These are phyloP conservation scores for Pseudonectria buxi DNA, from an alignment of 2,329 filamentous ascomycete species.

Conservation along the genomic window DNA sequence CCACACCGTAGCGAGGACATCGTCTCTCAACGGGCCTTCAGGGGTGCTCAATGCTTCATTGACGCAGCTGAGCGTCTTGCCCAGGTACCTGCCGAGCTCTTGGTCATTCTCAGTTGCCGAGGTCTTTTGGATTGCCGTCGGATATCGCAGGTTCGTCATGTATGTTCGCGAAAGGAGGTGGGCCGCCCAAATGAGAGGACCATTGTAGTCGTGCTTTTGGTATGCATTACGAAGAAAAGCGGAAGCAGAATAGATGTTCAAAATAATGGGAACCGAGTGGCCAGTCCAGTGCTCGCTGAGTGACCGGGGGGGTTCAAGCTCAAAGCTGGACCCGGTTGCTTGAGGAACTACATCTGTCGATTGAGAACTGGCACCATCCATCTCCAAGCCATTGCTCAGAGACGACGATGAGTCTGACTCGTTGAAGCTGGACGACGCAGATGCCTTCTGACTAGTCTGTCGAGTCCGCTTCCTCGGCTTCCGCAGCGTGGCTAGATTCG, in stretches of 20 bases:
- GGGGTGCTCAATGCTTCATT: conserved; percentile 29
- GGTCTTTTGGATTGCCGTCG: conserved; percentile 22
- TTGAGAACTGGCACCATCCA: conserved; percentile 4
- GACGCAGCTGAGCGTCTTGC: conserved; percentile 32
- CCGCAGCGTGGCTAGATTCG: conserved; percentile 21
- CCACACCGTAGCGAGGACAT: conserved; percentile 35
- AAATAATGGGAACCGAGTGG: conserved; percentile 33
- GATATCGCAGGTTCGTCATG: conserved; percentile 29
- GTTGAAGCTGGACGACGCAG: conserved; percentile 4
- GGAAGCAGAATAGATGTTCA: conserved; percentile 31
- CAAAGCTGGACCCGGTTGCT: conserved; percentile 1
- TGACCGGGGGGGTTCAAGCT: conserved; percentile 10
- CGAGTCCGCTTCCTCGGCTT: conserved; percentile 24
- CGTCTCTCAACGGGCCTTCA: conserved; percentile 24
- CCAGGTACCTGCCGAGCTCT: conserved; percentile 30
- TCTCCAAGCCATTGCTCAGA: conserved; percentile 5
- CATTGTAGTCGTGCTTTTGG: conserved; percentile 17
- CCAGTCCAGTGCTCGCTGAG: conserved; percentile 32
- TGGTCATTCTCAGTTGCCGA: conserved; percentile 21
- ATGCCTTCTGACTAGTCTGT: conserved; percentile 6
- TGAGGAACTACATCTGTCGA: conserved; percentile 6
- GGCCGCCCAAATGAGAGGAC: conserved; percentile 32
- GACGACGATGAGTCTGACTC: conserved; percentile 7
- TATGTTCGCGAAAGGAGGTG: conserved; percentile 36
- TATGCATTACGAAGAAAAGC: conserved; percentile 29